A percentile compares a stretch with the other conserved stretches of the same genome.
phyloP scores from a whole-genome alignment of 441 rosid genomes.

The Adansonia gregorii region DNA sequence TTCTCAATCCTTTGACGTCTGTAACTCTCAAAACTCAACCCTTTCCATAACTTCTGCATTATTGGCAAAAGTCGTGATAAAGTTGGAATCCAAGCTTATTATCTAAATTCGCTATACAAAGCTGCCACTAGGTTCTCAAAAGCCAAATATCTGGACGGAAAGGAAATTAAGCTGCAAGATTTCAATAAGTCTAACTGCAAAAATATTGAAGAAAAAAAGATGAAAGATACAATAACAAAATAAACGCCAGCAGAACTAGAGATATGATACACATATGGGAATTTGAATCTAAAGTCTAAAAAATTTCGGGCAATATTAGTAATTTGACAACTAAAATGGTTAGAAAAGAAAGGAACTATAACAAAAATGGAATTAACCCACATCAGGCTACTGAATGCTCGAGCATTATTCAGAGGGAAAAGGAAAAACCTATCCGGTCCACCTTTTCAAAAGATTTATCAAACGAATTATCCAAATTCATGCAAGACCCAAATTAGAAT shows the following conservation, averaged over 20 bases:
- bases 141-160: neutral
- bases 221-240: neutral
- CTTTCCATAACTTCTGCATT: neutral
- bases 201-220: neutral
- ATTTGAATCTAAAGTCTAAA: neutral
- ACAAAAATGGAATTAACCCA: neutral
- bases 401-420: neutral
- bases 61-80: neutral
- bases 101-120: neutral
- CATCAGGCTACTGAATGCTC: neutral
- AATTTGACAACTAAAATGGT: neutral
- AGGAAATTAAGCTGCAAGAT: constrained; percentile 13
- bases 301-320: neutral
- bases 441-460: neutral
- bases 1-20: neutral
- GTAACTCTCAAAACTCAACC: neutral
- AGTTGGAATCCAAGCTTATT: neutral
- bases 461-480: neutral
- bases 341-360: neutral
- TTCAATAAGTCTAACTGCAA: neutral
- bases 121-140: neutral
- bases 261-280: neutral
- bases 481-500: neutral
- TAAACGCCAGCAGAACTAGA: neutral
- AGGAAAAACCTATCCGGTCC: neutral